Percentiles rank a stretch among this genome's conserved stretches.
Conservation (phyloP, 768 basidiomycete species). For the Boletus reticuloceps region DNA sequence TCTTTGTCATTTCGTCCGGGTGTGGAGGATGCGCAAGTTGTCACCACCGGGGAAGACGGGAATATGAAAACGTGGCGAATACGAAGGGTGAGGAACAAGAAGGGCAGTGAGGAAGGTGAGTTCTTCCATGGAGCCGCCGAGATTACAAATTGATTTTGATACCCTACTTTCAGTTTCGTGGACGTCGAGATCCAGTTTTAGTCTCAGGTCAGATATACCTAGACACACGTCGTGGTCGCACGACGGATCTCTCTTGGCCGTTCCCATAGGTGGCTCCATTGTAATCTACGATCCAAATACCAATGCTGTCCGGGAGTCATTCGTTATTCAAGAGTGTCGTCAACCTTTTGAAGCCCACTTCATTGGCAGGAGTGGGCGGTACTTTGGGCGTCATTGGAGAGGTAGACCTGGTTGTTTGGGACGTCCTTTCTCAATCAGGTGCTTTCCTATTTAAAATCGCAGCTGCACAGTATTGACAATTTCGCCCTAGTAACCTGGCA, state of each 20-base stretch:
- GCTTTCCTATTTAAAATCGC: conserved; percentile 8
- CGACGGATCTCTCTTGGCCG: conserved; percentile 82
- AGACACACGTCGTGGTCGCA: conserved; percentile 72
- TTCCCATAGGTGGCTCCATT: conserved; percentile 64
- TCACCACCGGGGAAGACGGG: conserved; percentile 75
- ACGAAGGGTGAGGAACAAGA: conserved; percentile 43
- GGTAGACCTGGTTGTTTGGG: conserved; percentile 64
- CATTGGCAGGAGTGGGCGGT: conserved; percentile 68
- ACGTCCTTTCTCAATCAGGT: conserved; percentile 64
- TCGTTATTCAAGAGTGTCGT: conserved; percentile 56
- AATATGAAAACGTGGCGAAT: conserved; percentile 80
- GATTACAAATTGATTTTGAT: not conserved
- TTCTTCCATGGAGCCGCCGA: not conserved
- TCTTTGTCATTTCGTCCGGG: conserved; percentile 67
- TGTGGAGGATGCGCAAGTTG: conserved; percentile 44
- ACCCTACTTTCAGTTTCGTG: conserved; percentile 47
- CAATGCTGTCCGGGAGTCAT: conserved; percentile 55
- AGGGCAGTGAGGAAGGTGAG: conserved; percentile 53
- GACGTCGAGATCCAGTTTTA: conserved; percentile 73
- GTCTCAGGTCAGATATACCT: conserved; percentile 67
- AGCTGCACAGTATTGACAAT: not conserved
- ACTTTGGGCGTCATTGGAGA: conserved; percentile 55
- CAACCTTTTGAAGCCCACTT: conserved; percentile 52
- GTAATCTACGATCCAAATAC: conserved; percentile 72
- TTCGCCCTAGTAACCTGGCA: conserved; percentile 59